A percentile compares a stretch with the other conserved stretches of the same genome.
Evolutionary conservation across 2,329 filamentous ascomycete species (phyloP).

Genomic region (Pleurostoma richardsiae): DNA sequence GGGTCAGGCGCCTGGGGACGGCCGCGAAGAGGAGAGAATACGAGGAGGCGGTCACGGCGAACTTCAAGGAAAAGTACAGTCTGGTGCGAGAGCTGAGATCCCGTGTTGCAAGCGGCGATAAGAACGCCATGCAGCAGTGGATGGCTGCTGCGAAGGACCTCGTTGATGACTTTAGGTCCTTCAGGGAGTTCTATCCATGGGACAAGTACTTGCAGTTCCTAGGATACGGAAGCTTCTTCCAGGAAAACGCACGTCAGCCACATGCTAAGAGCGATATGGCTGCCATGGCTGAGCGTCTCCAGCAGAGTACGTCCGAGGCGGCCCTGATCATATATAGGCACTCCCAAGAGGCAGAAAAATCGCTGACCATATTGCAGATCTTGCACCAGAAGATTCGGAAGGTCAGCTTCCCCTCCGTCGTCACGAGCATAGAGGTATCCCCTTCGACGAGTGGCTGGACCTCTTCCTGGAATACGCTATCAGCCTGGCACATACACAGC

Average conservation of each 20-base stretch:
- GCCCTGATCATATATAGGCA: neutral
- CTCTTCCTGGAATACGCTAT: slow-evolving; percentile 86
- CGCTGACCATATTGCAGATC: slow-evolving; percentile 14
- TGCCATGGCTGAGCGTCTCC: slow-evolving; percentile 50
- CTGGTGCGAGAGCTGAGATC: slow-evolving; percentile 35
- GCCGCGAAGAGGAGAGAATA: slow-evolving; percentile 17
- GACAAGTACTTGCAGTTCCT: slow-evolving; percentile 59
- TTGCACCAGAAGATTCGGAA: slow-evolving; percentile 25
- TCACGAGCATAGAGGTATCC: slow-evolving; percentile 59
- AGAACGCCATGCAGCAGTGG: slow-evolving; percentile 44
- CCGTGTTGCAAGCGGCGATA: slow-evolving; percentile 33
- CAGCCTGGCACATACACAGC: slow-evolving; percentile 62
- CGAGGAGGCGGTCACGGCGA: slow-evolving; percentile 17
- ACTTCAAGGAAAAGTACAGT: slow-evolving; percentile 30
- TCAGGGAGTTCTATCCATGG: slow-evolving; percentile 62
- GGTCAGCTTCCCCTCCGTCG: slow-evolving; percentile 15
- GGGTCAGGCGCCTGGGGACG: slow-evolving; percentile 14
- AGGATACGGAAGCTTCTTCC: slow-evolving; percentile 30
- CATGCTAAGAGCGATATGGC: slow-evolving; percentile 38
- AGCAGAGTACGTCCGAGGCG: slow-evolving; percentile 39
- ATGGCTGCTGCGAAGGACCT: slow-evolving; percentile 55
- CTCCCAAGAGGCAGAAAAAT: neutral
- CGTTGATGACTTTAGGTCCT: slow-evolving; percentile 58
- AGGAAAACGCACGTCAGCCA: slow-evolving; percentile 17
- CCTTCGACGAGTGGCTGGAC: slow-evolving; percentile 82